Conservation (phyloP, 2,329 filamentous ascomycete genomes). For the Penicillium fuscoglaucum region DNA sequence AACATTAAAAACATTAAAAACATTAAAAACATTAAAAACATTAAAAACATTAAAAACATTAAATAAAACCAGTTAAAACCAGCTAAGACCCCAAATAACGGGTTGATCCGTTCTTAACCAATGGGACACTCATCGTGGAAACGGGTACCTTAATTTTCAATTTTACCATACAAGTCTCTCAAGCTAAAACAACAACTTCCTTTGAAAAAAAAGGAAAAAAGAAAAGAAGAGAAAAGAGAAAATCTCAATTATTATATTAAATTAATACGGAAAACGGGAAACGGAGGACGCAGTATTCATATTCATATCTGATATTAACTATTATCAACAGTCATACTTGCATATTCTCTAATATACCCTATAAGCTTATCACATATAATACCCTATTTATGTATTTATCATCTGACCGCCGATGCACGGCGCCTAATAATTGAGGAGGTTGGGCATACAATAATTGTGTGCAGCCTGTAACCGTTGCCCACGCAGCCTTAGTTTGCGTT, state of each 20-base stretch:
- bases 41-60: background rate
- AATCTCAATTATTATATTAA: background rate
- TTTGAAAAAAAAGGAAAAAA: background rate
- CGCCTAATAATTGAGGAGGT: conserved; percentile 15
- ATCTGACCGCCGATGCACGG: conserved; percentile 12
- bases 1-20: background rate
- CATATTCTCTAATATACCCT: background rate
- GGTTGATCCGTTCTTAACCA: conserved; percentile 12
- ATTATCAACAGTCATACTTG: background rate
- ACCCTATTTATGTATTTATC: conserved; percentile 5
- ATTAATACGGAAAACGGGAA: background rate
- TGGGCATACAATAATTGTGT: conserved; percentile 16
- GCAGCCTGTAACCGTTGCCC: conserved; percentile 10
- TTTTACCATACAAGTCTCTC: conserved; percentile 2
- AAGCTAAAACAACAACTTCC: background rate
- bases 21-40: background rate
- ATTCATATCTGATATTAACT: background rate
- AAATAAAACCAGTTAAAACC: background rate
- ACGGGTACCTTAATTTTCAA: conserved; percentile 11
- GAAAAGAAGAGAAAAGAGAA: background rate
- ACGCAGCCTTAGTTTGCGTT: conserved; percentile 5
- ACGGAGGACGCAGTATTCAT: too few relatives aligned
- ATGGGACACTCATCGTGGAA: conserved; percentile 7
- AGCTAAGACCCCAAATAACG: conserved; percentile 3
- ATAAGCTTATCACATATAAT: background rate